Base-by-base conservation (phyloP, 2,329 filamentous ascomycete species). In the Diaporthe helianthi region DNA sequence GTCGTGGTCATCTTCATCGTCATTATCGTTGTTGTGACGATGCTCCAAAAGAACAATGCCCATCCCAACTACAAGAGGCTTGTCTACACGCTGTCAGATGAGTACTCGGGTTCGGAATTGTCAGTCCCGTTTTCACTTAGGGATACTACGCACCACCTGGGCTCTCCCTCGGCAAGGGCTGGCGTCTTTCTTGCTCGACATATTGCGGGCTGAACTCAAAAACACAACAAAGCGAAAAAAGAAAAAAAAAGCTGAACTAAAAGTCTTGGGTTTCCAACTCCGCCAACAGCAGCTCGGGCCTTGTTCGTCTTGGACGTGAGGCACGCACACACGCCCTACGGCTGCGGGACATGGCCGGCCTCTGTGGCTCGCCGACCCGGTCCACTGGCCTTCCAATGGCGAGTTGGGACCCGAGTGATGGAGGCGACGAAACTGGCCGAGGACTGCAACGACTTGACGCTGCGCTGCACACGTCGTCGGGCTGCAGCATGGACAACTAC, bases 291-390 rank as follows among this genome's bases (percentile, higher is more conserved):
- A 46, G 26, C 41, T 8, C 54, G 15, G 58, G 58, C 41, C 12
- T 84, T 91, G n/a, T 91, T 91, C 79, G 80, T 91, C 74, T 91
- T 91, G 74, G 88, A 91, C 75, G 82, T 91, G 72, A 82, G 85
- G 71, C 89, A 91, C 78, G 86, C 86, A 0, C 89, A 91, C 78
- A 86, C 86, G 0, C 89, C 89, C 0, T 86, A 83, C 73, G 89
- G 88, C 51, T 91, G 89, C 74, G 88, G 83, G 4, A 88, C 85
- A 26, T 92, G 87, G 90, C 87, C 88, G 2, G 85, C 90, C n/a
- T 0, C 82, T 92, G 13, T 92, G 90, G 90, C 81, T 92, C 8
- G 82, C 83, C 0, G 90, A 92, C 76, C 80, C 83, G 0, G 78
- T 76, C 73, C 84, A 89, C 79, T 90, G 89, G 90, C 89, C 90